Evolutionary conservation across 1,139 yeast genomes (phyloP).

Genomic region (Ogataea hybrid): DNA sequence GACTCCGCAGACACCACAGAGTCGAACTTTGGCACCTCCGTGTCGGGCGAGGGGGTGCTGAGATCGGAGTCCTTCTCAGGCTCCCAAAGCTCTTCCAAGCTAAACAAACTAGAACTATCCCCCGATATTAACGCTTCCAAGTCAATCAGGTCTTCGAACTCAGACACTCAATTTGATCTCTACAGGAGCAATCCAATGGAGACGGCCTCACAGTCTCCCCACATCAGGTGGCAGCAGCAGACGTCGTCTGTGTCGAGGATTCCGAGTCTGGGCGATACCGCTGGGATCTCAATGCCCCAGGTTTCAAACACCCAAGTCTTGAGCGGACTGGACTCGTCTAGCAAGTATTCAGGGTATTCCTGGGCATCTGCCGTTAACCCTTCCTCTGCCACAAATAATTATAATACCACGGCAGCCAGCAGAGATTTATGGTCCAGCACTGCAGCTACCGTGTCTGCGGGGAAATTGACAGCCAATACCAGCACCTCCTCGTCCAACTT

Average conservation of each 20-base stretch:
- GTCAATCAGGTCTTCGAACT: constrained; percentile 4
- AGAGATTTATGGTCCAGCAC: constrained; percentile 20
- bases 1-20: constrained; percentile 21
- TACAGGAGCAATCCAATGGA: constrained; percentile 13
- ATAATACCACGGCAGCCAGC: constrained; percentile 10
- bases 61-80: constrained; percentile 11
- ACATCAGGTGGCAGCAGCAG: constrained; percentile 13
- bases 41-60: constrained; percentile 14
- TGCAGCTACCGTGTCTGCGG: constrained; percentile 15
- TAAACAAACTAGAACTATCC: constrained; percentile 7
- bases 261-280: constrained; percentile 5
- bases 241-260: constrained; percentile 8
- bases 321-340: constrained; percentile 10
- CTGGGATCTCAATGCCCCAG: constrained; percentile 4
- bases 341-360: constrained; percentile 13
- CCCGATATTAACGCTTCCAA: constrained; percentile 3
- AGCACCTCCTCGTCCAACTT: constrained; percentile 9
- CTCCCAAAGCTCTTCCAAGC: constrained; percentile 4
- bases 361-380: constrained; percentile 15
- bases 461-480: constrained; percentile 12
- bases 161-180: constrained; percentile 15
- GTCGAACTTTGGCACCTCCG: constrained; percentile 20
- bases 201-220: constrained; percentile 1
- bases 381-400: constrained; percentile 16
- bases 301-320: constrained; percentile 4